phyloP scores from a whole-genome alignment of 1,284 basidiomycete genomes.

The Neotropicomus parvogracilis region DNA sequence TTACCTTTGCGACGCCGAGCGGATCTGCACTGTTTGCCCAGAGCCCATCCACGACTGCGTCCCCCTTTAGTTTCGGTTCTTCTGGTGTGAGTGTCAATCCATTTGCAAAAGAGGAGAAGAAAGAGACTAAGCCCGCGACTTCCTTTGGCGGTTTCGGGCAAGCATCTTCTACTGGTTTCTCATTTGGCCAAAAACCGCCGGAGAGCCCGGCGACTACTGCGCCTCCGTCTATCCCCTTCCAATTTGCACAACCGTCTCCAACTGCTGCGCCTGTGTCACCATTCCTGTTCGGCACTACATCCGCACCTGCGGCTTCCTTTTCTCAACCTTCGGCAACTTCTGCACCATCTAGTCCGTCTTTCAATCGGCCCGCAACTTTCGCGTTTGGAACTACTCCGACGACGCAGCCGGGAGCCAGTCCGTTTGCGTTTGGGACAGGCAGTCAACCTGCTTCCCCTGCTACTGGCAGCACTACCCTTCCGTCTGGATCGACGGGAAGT shows the following conservation, averaged over 20 bases:
- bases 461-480: constrained; percentile 33
- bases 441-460: constrained; percentile 61
- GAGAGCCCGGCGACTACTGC: constrained; percentile 37
- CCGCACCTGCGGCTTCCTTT: constrained; percentile 42
- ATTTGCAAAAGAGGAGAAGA: constrained; percentile 35
- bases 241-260: constrained; percentile 41
- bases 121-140: constrained; percentile 26
- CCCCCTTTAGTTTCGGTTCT: constrained; percentile 31
- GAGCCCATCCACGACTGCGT: constrained; percentile 28
- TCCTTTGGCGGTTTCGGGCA: constrained; percentile 33
- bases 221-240: constrained; percentile 40
- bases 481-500: constrained; percentile 40
- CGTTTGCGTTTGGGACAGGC: constrained; percentile 33
- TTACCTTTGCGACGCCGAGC: constrained; percentile 40
- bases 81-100: constrained; percentile 24
- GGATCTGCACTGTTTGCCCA: constrained; percentile 42
- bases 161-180: constrained; percentile 29
- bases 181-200: constrained; percentile 34
- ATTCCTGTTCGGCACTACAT: constrained; percentile 45
- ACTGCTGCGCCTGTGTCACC: constrained; percentile 36
- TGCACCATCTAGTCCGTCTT: constrained; percentile 54
- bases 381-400: constrained; percentile 38
- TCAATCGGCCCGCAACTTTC: constrained; percentile 35
- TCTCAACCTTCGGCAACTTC: constrained; percentile 40
- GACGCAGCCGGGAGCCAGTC: constrained; percentile 24